Percentiles rank a stretch among this genome's conserved stretches.
phyloP scores from a whole-genome alignment of 2,329 filamentous ascomycete genomes.

The Monosporascus cannonballus region DNA sequence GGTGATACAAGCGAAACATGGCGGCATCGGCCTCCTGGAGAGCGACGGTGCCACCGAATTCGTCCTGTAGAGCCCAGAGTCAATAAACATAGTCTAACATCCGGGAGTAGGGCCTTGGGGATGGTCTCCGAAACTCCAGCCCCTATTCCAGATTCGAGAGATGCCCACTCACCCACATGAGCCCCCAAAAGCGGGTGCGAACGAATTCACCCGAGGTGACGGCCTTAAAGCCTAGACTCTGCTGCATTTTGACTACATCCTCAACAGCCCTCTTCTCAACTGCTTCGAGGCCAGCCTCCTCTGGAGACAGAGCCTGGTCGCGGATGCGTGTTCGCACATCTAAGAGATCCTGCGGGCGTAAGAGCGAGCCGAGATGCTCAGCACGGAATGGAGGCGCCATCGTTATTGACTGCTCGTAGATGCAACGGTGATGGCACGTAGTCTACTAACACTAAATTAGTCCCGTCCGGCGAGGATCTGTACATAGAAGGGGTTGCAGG shows the following conservation, averaged over 20 bases:
- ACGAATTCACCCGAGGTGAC: constrained; percentile 68
- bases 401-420: background rate
- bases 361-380: constrained; percentile 68
- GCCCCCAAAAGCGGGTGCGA: constrained; percentile 46
- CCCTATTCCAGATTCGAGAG: background rate
- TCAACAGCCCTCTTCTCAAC: constrained; percentile 61
- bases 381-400: constrained; percentile 58
- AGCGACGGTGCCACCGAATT: constrained; percentile 42
- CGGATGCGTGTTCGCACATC: constrained; percentile 55
- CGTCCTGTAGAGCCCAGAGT: constrained; percentile 24
- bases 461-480: background rate
- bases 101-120: background rate
- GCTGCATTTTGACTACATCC: constrained; percentile 63
- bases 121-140: background rate
- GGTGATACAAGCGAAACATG: constrained; percentile 50
- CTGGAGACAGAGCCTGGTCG: constrained; percentile 44
- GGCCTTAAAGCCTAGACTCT: constrained; percentile 58
- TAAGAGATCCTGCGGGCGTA: constrained; percentile 61
- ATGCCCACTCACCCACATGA: constrained; percentile 33
- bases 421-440: too few relatives aligned
- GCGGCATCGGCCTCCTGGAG: constrained; percentile 44
- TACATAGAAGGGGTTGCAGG: too few relatives aligned
- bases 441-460: too few relatives aligned
- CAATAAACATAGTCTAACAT: background rate
- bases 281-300: constrained; percentile 49